Evolutionary conservation across 1,284 basidiomycete genomes (phyloP), one percentile per base, ranked within the genome.

Genomic region (Ceratobasidium sp.): DNA sequence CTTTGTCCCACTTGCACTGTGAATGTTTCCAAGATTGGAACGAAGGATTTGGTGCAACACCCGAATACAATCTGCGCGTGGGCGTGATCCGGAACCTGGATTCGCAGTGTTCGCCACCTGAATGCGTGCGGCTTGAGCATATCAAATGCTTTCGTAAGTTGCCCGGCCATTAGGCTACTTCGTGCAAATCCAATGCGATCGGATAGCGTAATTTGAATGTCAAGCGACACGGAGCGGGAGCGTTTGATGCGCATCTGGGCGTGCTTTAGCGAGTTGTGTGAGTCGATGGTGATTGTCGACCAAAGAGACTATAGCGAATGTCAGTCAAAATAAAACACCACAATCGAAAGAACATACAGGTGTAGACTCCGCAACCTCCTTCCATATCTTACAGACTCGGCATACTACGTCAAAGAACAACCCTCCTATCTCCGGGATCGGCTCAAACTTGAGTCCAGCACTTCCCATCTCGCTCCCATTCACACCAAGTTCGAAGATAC

Each of bases 361-460:
- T 31, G 68, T 71, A 22, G 68, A 71, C 24, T 71, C 68, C 9
- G 68, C 68, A 11, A 71, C 43, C 37, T 71, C 54, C 37, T 51
- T 71, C 68, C 68, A 71, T 41, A 61, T 9, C 43, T 31, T 71
- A 22, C 68, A 71, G 16, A 71, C 68, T n/a, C 68, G 39, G 8
- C 68, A 56, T 9, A 61, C 68, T 6, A 48, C 68, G 41, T 61
- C 56, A n/a, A 71, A 48, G 43, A 71, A 71, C n/a, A 71, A 34
- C 24, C 68, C 56, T 31, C 41, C 39, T 8, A 54, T 71, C n/a
- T 61, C 68, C 24, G 68, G 43, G 8, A 58, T 34, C 27, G 56
- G 43, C 29, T 63, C 61, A 22, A 61, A 49, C 34, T 22, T 51
- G 19, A 41, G 8, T 31, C 43, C 68, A 19, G 46, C 64, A 34